A percentile compares a stretch with the other conserved stretches of the same genome.
Conservation (phyloP, 2,329 filamentous ascomycete species). For the Penicillium sp. region DNA sequence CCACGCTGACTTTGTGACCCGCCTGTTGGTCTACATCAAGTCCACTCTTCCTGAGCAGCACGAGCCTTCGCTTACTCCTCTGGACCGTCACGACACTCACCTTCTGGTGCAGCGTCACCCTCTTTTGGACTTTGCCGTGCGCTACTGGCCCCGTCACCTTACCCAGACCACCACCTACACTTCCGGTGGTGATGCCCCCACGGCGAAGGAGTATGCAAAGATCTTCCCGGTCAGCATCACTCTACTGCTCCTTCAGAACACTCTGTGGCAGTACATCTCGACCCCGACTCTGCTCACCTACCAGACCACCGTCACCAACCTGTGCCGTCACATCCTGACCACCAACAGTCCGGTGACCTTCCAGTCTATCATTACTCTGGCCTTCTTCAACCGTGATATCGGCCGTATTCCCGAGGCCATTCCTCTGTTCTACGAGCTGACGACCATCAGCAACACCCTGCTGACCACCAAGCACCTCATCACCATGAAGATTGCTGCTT, state of each 20-base stretch:
- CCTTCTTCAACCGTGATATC: conserved; percentile 46
- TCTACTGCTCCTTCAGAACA: conserved; percentile 53
- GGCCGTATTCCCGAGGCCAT: conserved; percentile 34
- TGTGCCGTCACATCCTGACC: conserved; percentile 38
- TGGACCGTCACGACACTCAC: conserved; percentile 32
- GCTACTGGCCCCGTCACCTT: conserved; percentile 55
- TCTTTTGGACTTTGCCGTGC: conserved; percentile 52
- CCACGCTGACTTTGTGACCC: conserved; percentile 37
- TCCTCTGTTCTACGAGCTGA: conserved; percentile 51
- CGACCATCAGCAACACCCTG: conserved; percentile 43
- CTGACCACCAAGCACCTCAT: conserved; percentile 49
- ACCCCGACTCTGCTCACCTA: conserved; percentile 35
- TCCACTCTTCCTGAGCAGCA: conserved; percentile 31
- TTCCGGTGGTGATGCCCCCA: conserved; percentile 42
- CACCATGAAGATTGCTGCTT: conserved; percentile 51
- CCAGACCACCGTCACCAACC: conserved; percentile 32
- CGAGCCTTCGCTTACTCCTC: conserved; percentile 35
- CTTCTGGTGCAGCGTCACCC: conserved; percentile 40
- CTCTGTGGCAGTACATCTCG: conserved; percentile 50
- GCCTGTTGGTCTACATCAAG: conserved; percentile 43
- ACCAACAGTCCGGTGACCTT: conserved; percentile 50
- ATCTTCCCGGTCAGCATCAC: conserved; percentile 52
- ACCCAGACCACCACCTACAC: conserved; percentile 47
- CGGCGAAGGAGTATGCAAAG: conserved; percentile 52
- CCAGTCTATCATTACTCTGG: conserved; percentile 54